A percentile compares a stretch with the other conserved stretches of the same genome.
Evolutionary conservation across 441 rosid species (phyloP).

Genomic region (Pelargonium myrrhifolium): DNA sequence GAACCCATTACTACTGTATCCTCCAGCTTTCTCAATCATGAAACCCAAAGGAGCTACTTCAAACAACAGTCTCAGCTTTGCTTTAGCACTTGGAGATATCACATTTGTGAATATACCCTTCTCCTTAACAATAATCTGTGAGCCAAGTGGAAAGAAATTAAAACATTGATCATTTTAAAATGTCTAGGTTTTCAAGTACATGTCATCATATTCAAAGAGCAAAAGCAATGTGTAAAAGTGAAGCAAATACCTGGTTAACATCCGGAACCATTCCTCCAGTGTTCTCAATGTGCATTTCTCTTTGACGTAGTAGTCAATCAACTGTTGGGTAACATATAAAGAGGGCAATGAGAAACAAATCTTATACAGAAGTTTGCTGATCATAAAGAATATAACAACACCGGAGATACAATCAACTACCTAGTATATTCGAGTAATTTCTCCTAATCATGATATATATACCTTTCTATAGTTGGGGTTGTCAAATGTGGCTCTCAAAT

Average conservation of each 20-base stretch:
- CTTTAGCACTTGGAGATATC: conserved; percentile 71
- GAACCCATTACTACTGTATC: conserved; percentile 84
- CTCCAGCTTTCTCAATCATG: conserved; percentile 87
- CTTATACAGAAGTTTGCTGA: background rate
- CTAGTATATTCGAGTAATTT: too few relatives aligned
- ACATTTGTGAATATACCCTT: conserved; percentile 94
- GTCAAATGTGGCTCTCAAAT: conserved; percentile 89
- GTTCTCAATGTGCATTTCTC: conserved; percentile 93
- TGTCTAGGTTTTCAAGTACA: too few relatives aligned
- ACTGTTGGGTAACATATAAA: conserved; percentile 31
- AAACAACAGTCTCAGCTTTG: conserved; percentile 84
- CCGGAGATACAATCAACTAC: background rate
- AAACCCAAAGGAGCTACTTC: conserved; percentile 94
- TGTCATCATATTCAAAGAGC: too few relatives aligned
- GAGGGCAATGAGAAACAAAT: conserved; percentile 1
- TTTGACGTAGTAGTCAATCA: conserved; percentile 71
- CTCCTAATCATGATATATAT: conserved; percentile 18
- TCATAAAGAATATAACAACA: background rate
- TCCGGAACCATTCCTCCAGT: conserved; percentile 99
- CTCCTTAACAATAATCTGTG: conserved; percentile 86
- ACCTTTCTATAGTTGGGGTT: conserved; percentile 82
- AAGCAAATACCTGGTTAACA: conserved; percentile 68
- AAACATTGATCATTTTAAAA: background rate
- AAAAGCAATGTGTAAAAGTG: background rate
- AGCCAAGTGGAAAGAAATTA: background rate